These are phyloP conservation scores for Chamaenerion angustifolium DNA, from an alignment of 345 rosid species.

Conservation along the genomic window DNA sequence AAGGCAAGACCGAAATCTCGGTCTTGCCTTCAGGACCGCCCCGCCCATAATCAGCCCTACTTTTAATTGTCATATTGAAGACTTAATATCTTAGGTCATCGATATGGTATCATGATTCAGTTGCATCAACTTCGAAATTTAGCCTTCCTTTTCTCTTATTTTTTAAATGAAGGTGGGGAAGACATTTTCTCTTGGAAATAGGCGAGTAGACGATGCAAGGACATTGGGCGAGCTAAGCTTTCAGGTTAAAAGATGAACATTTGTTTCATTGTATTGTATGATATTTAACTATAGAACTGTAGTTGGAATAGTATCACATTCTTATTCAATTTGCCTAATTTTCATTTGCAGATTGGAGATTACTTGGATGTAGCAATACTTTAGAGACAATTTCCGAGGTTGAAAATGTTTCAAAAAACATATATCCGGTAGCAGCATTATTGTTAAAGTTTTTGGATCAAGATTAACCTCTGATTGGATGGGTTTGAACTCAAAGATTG, in stretches of 20 bases:
- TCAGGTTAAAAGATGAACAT: slow-evolving; percentile 29
- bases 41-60: too few relatives aligned
- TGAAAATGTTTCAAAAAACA: too few relatives aligned
- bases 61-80: too few relatives aligned
- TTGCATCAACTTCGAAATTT: background rate
- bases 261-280: background rate
- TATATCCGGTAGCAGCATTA: too few relatives aligned
- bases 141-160: background rate
- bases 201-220: slow-evolving; percentile 62
- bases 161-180: slow-evolving; percentile 49
- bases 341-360: slow-evolving; percentile 61
- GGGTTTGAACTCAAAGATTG: too few relatives aligned
- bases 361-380: slow-evolving; percentile 80
- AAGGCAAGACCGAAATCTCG: too few relatives aligned
- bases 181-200: slow-evolving; percentile 56
- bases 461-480: too few relatives aligned
- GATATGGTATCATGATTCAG: background rate
- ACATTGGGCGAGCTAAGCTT: slow-evolving; percentile 65
- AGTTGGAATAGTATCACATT: slow-evolving; percentile 5
- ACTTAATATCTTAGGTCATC: too few relatives aligned
- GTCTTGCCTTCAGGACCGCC: too few relatives aligned
- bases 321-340: background rate
- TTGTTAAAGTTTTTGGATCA: too few relatives aligned
- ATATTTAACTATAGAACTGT: background rate
- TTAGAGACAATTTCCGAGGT: slow-evolving; percentile 5